Evolutionary conservation across 75 land plant genomes (phyloP).

Genomic region (Picea glauca): DNA sequence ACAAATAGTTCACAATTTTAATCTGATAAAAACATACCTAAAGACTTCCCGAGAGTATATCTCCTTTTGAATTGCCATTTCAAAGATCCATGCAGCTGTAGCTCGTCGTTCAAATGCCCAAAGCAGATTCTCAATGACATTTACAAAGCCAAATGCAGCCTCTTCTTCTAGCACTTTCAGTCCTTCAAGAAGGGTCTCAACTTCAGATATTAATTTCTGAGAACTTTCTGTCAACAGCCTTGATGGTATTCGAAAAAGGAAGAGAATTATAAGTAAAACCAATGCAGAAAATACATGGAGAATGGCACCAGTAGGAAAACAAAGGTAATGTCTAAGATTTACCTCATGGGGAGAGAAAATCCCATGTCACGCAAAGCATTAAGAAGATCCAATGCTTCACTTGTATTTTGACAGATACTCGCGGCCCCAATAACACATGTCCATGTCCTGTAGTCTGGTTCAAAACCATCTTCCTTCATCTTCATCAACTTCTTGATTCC

Average conservation of each 20-base stretch:
- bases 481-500: constrained; percentile 64
- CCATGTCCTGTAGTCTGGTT: constrained; percentile 83
- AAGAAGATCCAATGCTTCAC: constrained; percentile 66
- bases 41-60: constrained; percentile 71
- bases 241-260: constrained; percentile 1
- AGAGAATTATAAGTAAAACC: not conserved
- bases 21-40: constrained; percentile 38
- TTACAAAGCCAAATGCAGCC: constrained; percentile 80
- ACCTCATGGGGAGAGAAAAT: constrained; percentile 87
- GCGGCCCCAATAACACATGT: constrained; percentile 82
- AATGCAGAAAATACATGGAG: constrained; percentile 9
- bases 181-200: constrained; percentile 46
- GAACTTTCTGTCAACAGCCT: constrained; percentile 75
- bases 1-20: too few relatives aligned
- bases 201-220: constrained; percentile 45
- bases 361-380: constrained; percentile 58
- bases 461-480: constrained; percentile 70
- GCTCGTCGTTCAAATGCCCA: constrained; percentile 95
- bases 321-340: not conserved
- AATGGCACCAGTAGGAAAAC: not conserved
- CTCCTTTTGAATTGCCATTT: constrained; percentile 63
- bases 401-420: constrained; percentile 47
- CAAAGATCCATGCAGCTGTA: constrained; percentile 81
- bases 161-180: constrained; percentile 51
- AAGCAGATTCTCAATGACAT: constrained; percentile 80